Percentiles rank a stretch among this genome's conserved stretches.
These are phyloP conservation scores for Vigna unguiculata DNA, from an alignment of 306 rosid genomes.

Conservation along the genomic window DNA sequence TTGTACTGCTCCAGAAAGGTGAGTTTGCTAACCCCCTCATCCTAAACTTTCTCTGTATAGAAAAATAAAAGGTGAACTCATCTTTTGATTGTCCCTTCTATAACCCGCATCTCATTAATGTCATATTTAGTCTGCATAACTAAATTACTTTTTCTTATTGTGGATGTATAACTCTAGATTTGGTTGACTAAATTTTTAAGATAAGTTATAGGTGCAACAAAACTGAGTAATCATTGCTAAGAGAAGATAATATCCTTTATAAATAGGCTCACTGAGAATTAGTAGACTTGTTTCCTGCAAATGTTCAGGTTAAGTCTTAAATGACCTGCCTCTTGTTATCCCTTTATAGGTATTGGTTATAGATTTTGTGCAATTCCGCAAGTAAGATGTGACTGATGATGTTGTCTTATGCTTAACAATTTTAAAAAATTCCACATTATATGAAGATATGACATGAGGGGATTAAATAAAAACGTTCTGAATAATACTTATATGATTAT, in stretches of 20 bases:
- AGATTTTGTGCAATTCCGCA: slow-evolving; percentile 18
- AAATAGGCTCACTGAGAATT: slow-evolving; percentile 27
- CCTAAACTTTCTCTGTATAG: slow-evolving; percentile 6
- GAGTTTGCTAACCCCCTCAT: slow-evolving; percentile 34
- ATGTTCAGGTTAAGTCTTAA: slow-evolving; percentile 4
- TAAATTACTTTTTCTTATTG: slow-evolving; percentile 23
- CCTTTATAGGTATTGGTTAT: neutral
- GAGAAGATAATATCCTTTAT: slow-evolving; percentile 18
- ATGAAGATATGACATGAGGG: too few relatives aligned
- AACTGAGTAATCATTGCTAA: slow-evolving; percentile 16
- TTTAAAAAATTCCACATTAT: too few relatives aligned
- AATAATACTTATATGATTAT: too few relatives aligned
- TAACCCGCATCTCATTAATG: neutral
- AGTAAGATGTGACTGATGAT: neutral
- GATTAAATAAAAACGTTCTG: too few relatives aligned
- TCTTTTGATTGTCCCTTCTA: neutral
- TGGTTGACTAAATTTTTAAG: neutral
- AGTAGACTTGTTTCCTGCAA: slow-evolving; percentile 10
- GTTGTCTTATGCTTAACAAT: neutral
- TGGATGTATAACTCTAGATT: slow-evolving; percentile 26
- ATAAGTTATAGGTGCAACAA: slow-evolving; percentile 1
- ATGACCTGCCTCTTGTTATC: slow-evolving; percentile 22
- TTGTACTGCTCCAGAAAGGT: slow-evolving; percentile 95
- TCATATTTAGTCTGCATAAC: slow-evolving; percentile 7
- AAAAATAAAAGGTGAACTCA: slow-evolving; percentile 54